Conservation (phyloP, 108 stramenopile species). For the Chaetoceros tenuissimus region DNA sequence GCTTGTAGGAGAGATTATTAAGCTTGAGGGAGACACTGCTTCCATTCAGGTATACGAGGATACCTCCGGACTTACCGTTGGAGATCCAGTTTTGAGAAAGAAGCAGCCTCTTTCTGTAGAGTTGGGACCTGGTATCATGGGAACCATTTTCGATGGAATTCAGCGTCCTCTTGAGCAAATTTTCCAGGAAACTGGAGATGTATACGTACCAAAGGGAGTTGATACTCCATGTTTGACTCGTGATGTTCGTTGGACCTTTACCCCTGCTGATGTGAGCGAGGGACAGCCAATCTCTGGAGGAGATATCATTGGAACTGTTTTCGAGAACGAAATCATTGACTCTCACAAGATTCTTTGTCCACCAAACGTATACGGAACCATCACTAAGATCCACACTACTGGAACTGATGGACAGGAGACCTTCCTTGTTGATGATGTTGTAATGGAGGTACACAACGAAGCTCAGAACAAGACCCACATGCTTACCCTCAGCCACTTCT, state of each 20-base stretch:
- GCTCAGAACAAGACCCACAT: conserved; percentile 76
- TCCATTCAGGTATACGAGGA: conserved; percentile 99
- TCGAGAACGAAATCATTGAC: conserved; percentile 97
- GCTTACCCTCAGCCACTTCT: conserved; percentile 92
- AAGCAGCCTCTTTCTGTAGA: conserved; percentile 95
- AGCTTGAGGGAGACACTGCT: conserved; percentile 98
- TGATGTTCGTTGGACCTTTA: conserved; percentile 88
- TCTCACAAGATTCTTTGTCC: conserved; percentile 97
- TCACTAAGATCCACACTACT: conserved; percentile 90
- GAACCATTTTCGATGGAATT: conserved; percentile 99
- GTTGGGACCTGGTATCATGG: conserved; percentile 99
- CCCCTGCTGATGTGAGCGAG: conserved; percentile 84
- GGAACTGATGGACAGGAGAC: conserved; percentile 92
- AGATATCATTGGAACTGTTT: conserved; percentile 93
- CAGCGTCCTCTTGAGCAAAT: conserved; percentile 98
- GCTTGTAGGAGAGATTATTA: conserved; percentile 99
- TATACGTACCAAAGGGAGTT: conserved; percentile 97
- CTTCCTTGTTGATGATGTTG: conserved; percentile 90
- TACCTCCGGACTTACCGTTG: conserved; percentile 96
- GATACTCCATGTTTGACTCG: conserved; percentile 91
- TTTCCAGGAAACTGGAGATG: conserved; percentile 75
- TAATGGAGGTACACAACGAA: conserved; percentile 97
- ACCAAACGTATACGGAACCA: conserved; percentile 95
- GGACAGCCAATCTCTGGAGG: conserved; percentile 90
- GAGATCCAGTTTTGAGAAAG: conserved; percentile 93